Percentiles rank a stretch among this genome's conserved stretches.
phyloP scores from a whole-genome alignment of 208 protist genomes.

The Eutreptiella sp. region DNA sequence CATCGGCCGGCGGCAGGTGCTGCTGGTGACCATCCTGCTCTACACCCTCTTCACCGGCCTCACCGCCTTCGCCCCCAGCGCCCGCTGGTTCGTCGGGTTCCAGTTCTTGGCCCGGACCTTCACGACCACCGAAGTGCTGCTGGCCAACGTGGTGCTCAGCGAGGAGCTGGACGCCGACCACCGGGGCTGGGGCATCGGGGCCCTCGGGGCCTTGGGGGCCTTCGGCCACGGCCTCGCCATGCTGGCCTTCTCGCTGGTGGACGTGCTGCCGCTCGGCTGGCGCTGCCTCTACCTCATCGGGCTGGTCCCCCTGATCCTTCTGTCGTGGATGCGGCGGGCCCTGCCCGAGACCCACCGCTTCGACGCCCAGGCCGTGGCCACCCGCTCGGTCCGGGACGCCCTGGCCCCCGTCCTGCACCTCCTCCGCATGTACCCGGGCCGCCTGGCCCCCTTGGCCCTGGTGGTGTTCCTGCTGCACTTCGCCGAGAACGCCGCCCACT shows the following conservation, averaged over 20 bases:
- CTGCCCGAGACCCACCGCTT: slow-evolving; percentile 11
- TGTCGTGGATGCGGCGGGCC: background rate
- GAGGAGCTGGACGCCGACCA: slow-evolving; percentile 18
- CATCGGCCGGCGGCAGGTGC: slow-evolving; percentile 6
- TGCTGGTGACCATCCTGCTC: background rate
- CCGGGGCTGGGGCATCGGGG: slow-evolving; percentile 22
- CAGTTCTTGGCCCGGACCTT: slow-evolving; percentile 9
- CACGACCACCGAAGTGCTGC: slow-evolving; percentile 9
- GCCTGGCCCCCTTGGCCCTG: background rate
- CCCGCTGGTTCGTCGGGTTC: background rate
- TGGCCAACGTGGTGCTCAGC: slow-evolving; percentile 13
- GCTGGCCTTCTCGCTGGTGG: slow-evolving; percentile 7
- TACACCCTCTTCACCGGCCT: slow-evolving; percentile 6
- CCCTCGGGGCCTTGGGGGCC: slow-evolving; percentile 15
- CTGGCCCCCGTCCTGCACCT: background rate
- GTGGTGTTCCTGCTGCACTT: background rate
- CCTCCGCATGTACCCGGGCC: background rate
- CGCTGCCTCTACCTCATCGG: slow-evolving; percentile 16
- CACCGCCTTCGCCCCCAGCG: slow-evolving; percentile 8
- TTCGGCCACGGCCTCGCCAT: slow-evolving; percentile 10
- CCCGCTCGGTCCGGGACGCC: background rate
- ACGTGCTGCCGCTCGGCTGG: slow-evolving; percentile 20
- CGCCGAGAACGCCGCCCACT: slow-evolving; percentile 9
- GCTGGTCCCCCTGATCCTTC: slow-evolving; percentile 1
- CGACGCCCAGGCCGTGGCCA: background rate